phyloP scores from a whole-genome alignment of 805 yeast genomes.

The Hanseniaspora clermontiae region DNA sequence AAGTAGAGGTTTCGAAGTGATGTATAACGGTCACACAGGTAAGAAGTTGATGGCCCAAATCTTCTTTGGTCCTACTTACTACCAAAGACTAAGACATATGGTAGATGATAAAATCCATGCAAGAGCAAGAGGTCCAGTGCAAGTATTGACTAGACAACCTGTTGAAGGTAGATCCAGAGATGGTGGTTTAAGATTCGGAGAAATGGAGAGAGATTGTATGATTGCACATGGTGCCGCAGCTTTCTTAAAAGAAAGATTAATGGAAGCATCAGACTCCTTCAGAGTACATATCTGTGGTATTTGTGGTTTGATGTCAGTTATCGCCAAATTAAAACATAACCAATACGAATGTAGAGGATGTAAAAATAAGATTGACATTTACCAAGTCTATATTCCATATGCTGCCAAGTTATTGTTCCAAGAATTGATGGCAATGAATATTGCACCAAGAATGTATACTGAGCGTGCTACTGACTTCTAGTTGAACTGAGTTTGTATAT shows the following conservation, averaged over 20 bases:
- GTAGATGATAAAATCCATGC: slow-evolving; percentile 98
- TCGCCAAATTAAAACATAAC: slow-evolving; percentile 92
- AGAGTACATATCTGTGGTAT: slow-evolving; percentile 96
- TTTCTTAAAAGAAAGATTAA: slow-evolving; percentile 88
- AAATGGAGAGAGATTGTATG: slow-evolving; percentile 99
- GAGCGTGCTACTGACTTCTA: slow-evolving; percentile 48
- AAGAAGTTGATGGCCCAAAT: slow-evolving; percentile 94
- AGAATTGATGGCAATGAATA: slow-evolving; percentile 99
- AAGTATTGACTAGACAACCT: slow-evolving; percentile 94
- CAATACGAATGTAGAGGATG: slow-evolving; percentile 98
- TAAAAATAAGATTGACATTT: slow-evolving; percentile 94
- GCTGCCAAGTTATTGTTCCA: slow-evolving; percentile 97
- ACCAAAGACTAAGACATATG: slow-evolving; percentile 98
- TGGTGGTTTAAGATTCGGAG: slow-evolving; percentile 98
- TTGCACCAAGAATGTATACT: slow-evolving; percentile 93
- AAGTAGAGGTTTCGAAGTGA: slow-evolving; percentile 94
- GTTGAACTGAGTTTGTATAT: background rate
- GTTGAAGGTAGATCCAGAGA: slow-evolving; percentile 98
- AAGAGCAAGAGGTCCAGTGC: slow-evolving; percentile 98
- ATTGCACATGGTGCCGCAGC: slow-evolving; percentile 99
- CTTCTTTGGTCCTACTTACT: slow-evolving; percentile 98
- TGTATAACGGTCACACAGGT: slow-evolving; percentile 99
- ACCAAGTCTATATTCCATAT: slow-evolving; percentile 94
- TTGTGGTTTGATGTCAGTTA: slow-evolving; percentile 96
- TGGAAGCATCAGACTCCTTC: slow-evolving; percentile 99